Base-by-base conservation (phyloP, 1,284 basidiomycete genomes). In the Albatrellus sp. region DNA sequence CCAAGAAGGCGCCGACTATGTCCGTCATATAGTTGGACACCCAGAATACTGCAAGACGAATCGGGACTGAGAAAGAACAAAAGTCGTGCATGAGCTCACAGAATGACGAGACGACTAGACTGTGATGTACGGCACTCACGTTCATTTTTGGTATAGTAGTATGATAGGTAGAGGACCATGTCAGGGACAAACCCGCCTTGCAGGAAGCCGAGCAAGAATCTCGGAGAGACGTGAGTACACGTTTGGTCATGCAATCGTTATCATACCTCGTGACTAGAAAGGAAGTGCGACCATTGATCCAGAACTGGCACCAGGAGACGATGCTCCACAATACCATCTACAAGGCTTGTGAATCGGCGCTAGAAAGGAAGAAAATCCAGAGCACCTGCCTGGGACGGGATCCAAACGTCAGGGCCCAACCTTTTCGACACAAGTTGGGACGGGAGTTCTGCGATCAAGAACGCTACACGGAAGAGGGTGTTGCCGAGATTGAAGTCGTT, bases 371-470 rank as follows among this genome's bases (percentile, higher is more conserved):
- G 12, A 2, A 13, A 30, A 2, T 14, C 2, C 13, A 5, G 30
- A 19, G 19, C 7, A 49, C 55, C 44, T 52, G 74, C 75, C 60
- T 82, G 80, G 19, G 64, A 72, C 1, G 82, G 81, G 51, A 84
- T 78, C 80, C 80, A 85, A 28, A 74, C 65, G 56, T 84, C 81
- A 2, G 79, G 77, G 2, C 81, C 80, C 32, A 81, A 67, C 16
- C 76, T 65, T 59, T 85, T 86, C 3, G 78, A 82, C 37, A 86
- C 60, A 5, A 86, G 62, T 52, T 84, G 81, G 1, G 80, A 82
- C 12, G 82, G 81, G 28, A 84, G 58, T 53, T 82, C 79, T 5
- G 77, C 77, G 29, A 60, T 64, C 24, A 84, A 60, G 59, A 84
- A 83, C 37, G 71, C 60, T 1, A 80, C 47, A 41, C 73, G 67